Conservation (phyloP, 495 filamentous ascomycete species). For the Tuber aestivum region DNA sequence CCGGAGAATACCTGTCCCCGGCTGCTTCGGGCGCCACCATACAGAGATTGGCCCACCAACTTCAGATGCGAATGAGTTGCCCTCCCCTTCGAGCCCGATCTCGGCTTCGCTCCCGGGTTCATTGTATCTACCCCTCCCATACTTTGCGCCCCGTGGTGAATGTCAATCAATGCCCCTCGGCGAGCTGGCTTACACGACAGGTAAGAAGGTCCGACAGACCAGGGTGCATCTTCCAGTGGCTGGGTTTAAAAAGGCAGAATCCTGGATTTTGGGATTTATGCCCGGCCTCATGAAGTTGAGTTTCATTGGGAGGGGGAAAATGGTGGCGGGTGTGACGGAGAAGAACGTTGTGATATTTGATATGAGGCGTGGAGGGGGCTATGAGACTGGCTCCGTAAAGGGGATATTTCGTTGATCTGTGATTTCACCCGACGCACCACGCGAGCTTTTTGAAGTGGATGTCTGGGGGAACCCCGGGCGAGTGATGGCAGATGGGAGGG, state of each 20-base stretch:
- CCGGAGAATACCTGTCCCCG: background rate
- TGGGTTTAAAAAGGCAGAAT: slow-evolving; percentile 16
- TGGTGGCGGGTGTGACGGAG: slow-evolving; percentile 19
- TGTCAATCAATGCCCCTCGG: slow-evolving; percentile 21
- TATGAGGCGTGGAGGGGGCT: slow-evolving; percentile 14
- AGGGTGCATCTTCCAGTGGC: slow-evolving; percentile 16
- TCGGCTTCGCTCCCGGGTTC: slow-evolving; percentile 11
- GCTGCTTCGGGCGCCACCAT: background rate
- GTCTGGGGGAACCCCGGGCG: background rate
- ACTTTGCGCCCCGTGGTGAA: slow-evolving; percentile 11
- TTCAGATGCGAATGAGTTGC: background rate
- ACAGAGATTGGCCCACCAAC: background rate
- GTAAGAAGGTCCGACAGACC: slow-evolving; percentile 1
- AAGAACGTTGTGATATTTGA: slow-evolving; percentile 25
- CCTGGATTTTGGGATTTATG: slow-evolving; percentile 29
- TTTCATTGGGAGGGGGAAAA: slow-evolving; percentile 27
- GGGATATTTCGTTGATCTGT: slow-evolving; percentile 1
- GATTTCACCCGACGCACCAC: background rate
- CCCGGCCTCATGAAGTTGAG: slow-evolving; percentile 22
- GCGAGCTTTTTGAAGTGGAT: background rate
- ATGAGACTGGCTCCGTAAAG: slow-evolving; percentile 2
- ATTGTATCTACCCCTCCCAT: slow-evolving; percentile 3
- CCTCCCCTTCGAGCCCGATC: background rate
- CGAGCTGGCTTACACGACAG: slow-evolving; percentile 15
- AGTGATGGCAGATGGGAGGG: background rate